Evolutionary conservation across 495 filamentous ascomycete genomes (phyloP).

Genomic region (Podospora sp.): DNA sequence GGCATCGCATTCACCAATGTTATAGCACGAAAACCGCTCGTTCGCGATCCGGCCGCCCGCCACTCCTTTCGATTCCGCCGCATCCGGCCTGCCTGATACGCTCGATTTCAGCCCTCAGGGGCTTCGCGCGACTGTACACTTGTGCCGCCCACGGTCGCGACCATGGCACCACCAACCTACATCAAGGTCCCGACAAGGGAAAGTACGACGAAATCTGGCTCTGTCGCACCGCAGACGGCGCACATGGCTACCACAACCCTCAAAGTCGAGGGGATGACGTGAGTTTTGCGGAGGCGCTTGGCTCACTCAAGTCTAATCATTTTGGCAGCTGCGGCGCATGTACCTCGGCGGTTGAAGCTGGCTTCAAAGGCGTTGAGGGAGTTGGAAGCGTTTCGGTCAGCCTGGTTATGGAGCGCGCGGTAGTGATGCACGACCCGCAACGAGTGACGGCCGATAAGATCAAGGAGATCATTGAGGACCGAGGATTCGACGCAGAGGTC

Average conservation of each 20-base stretch:
- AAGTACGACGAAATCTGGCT: constrained; percentile 16
- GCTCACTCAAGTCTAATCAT: constrained; percentile 9
- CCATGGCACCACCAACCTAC: constrained; percentile 40
- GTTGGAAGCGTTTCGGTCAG: constrained; percentile 84
- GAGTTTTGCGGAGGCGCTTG: constrained; percentile 27
- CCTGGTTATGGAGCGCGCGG: constrained; percentile 88
- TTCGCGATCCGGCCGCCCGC: constrained; percentile 8
- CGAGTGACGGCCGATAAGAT: constrained; percentile 72
- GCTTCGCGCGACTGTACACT: background rate
- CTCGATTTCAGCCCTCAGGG: background rate
- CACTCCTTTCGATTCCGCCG: background rate
- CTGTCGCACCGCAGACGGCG: constrained; percentile 40
- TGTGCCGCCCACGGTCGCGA: constrained; percentile 19
- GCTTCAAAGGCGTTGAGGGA: constrained; percentile 78
- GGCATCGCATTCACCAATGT: constrained; percentile 7
- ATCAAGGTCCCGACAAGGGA: constrained; percentile 50
- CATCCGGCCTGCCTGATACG: constrained; percentile 6
- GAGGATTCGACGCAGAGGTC: constrained; percentile 94
- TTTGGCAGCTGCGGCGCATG: constrained; percentile 69
- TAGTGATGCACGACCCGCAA: constrained; percentile 83
- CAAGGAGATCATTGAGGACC: constrained; percentile 85
- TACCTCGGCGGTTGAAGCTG: constrained; percentile 81
- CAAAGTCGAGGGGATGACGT: constrained; percentile 89
- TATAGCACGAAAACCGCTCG: background rate
- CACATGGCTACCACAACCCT: constrained; percentile 91